Evolutionary conservation across 352 stramenopile species (phyloP).

Genomic region (Phytophthora palmivora): DNA sequence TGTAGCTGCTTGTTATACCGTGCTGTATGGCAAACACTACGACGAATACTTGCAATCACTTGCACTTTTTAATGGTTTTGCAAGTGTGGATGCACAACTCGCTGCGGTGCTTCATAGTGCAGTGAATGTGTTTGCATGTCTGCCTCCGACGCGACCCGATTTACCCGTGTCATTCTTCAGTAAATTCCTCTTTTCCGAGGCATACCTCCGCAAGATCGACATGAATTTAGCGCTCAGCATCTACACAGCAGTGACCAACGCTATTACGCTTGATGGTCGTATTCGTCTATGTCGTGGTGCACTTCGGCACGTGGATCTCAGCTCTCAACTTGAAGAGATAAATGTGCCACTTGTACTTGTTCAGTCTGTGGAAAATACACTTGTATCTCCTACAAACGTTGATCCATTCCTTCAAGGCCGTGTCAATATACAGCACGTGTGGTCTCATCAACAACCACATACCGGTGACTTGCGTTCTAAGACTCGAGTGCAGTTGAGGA

Average conservation of each 20-base stretch:
- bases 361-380: slow-evolving; percentile 89
- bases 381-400: slow-evolving; percentile 90
- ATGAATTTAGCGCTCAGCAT: slow-evolving; percentile 92
- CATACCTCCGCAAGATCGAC: slow-evolving; percentile 87
- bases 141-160: slow-evolving; percentile 82
- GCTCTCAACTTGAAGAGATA: slow-evolving; percentile 58
- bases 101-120: slow-evolving; percentile 82
- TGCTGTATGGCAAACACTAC: slow-evolving; percentile 57
- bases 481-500: slow-evolving; percentile 57
- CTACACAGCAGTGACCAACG: slow-evolving; percentile 93
- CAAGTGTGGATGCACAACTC: slow-evolving; percentile 76
- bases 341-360: slow-evolving; percentile 83
- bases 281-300: slow-evolving; percentile 83
- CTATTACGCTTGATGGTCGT: slow-evolving; percentile 90
- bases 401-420: slow-evolving; percentile 91
- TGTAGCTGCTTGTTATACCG: slow-evolving; percentile 77
- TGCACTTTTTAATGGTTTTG: slow-evolving; percentile 88
- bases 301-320: slow-evolving; percentile 80
- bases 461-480: slow-evolving; percentile 57
- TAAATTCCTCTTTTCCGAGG: slow-evolving; percentile 94
- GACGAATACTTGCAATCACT: slow-evolving; percentile 69
- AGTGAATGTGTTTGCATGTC: slow-evolving; percentile 84
- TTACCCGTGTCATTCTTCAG: slow-evolving; percentile 89
- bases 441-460: slow-evolving; percentile 77
- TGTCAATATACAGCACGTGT: slow-evolving; percentile 67